Conservation (phyloP, 306 rosid genomes). For the Gastrolobium bilobum region DNA sequence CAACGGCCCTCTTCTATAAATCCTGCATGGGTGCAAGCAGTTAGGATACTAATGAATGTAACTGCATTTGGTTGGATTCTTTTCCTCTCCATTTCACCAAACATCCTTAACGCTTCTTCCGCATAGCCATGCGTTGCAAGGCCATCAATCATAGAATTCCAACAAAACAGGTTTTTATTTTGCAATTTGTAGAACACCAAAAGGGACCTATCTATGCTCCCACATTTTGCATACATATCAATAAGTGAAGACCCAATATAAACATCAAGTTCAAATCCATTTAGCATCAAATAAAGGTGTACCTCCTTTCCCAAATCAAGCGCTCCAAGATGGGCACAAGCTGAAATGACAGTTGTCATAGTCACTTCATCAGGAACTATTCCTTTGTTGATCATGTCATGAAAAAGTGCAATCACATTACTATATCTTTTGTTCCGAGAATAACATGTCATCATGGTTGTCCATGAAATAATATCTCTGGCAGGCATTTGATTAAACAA, state of each 20-base stretch:
- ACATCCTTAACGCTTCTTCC: conserved; percentile 65
- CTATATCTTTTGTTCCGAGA: conserved; percentile 56
- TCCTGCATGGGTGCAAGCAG: conserved; percentile 85
- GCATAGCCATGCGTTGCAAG: conserved; percentile 79
- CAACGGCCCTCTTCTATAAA: conserved; percentile 71
- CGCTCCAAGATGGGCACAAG: conserved; percentile 87
- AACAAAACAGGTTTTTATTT: conserved; percentile 76
- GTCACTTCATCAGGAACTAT: conserved; percentile 77
- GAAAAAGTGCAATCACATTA: conserved; percentile 65
- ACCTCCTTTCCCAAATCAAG: conserved; percentile 79
- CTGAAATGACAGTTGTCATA: conserved; percentile 68
- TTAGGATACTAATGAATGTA: conserved; percentile 74
- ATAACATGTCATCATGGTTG: conserved; percentile 73
- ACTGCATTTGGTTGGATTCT: conserved; percentile 73
- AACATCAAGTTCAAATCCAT: conserved; percentile 73
- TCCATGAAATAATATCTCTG: conserved; percentile 84
- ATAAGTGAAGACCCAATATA: conserved; percentile 79
- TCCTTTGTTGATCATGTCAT: conserved; percentile 64
- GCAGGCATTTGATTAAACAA: conserved; percentile 68
- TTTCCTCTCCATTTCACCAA: conserved; percentile 64
- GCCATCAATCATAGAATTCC: conserved; percentile 84
- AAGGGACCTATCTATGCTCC: conserved; percentile 77
- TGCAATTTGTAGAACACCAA: conserved; percentile 73
- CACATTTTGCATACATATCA: conserved; percentile 92
- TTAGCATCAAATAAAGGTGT: conserved; percentile 65